Evolutionary conservation across 148 eudicot species (phyloP).

Genomic region (Nepenthes gracilis): DNA sequence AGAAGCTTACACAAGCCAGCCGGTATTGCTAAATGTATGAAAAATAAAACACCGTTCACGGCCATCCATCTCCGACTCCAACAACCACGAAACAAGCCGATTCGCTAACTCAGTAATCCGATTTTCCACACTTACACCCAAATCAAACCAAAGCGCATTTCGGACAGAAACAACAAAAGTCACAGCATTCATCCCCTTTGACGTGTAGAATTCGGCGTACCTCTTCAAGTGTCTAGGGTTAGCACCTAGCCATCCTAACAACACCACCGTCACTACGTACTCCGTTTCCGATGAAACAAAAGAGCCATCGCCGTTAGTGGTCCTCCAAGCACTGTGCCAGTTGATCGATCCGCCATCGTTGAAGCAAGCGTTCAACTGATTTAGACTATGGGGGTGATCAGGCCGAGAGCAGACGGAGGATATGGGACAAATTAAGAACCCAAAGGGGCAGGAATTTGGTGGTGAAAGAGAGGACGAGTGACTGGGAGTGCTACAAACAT

Average conservation of each 20-base stretch:
- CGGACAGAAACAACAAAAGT: constrained; percentile 60
- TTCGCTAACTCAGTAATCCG: constrained; percentile 26
- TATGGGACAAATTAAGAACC: background rate
- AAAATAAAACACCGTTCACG: constrained; percentile 50
- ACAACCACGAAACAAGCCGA: constrained; percentile 60
- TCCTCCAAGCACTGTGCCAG: background rate
- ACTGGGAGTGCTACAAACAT: background rate
- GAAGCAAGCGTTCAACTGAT: background rate
- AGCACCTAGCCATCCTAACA: constrained; percentile 88
- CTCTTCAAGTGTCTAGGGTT: constrained; percentile 59
- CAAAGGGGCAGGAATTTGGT: background rate
- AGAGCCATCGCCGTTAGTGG: background rate
- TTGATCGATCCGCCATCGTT: background rate
- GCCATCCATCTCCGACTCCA: constrained; percentile 27
- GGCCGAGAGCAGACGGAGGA: background rate
- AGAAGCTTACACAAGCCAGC: constrained; percentile 94
- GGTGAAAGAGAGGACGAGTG: background rate
- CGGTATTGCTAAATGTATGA: constrained; percentile 93
- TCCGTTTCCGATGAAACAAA: background rate
- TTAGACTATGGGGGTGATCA: background rate
- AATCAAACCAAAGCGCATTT: constrained; percentile 57
- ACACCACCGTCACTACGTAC: constrained; percentile 47
- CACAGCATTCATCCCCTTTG: constrained; percentile 47
- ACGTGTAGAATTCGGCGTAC: constrained; percentile 60
- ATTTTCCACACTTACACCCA: constrained; percentile 54